A percentile compares a stretch with the other conserved stretches of the same genome.
Conservation (phyloP, 768 basidiomycete genomes). For the Lactarius akahatsu region DNA sequence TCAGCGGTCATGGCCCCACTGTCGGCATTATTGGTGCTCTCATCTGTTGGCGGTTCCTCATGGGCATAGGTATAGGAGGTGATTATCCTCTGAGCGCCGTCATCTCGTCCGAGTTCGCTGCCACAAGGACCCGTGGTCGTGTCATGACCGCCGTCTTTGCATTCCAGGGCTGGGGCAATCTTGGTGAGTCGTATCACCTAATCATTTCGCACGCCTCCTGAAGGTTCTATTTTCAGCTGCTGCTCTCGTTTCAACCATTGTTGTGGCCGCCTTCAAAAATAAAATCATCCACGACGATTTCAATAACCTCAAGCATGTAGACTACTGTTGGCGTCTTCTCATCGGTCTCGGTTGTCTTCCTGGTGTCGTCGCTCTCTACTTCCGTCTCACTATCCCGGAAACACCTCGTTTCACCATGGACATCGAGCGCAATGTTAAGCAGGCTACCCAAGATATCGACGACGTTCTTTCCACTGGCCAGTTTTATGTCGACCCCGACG, state of each 20-base stretch:
- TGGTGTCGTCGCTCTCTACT: conserved; percentile 79
- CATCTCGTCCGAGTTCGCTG: conserved; percentile 87
- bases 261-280: conserved; percentile 67
- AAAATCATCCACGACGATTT: conserved; percentile 48
- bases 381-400: conserved; percentile 91
- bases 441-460: conserved; percentile 72
- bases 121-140: conserved; percentile 72
- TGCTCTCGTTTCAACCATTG: conserved; percentile 61
- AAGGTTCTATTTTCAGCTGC: conserved; percentile 44
- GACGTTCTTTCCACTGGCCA: conserved; percentile 56
- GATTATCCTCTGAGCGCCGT: conserved; percentile 86
- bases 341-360: conserved; percentile 88
- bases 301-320: conserved; percentile 50
- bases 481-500: conserved; percentile 53
- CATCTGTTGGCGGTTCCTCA: conserved; percentile 81
- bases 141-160: conserved; percentile 92
- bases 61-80: conserved; percentile 84
- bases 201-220: neutral
- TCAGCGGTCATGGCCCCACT: conserved; percentile 65
- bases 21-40: conserved; percentile 73
- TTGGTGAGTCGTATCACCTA: conserved; percentile 46
- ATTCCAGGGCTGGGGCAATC: conserved; percentile 84
- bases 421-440: conserved; percentile 78
- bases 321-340: conserved; percentile 82
- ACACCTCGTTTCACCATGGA: conserved; percentile 93